Evolutionary conservation across 257 asterid species (phyloP).

Genomic region (Solanum pimpinellifolium): DNA sequence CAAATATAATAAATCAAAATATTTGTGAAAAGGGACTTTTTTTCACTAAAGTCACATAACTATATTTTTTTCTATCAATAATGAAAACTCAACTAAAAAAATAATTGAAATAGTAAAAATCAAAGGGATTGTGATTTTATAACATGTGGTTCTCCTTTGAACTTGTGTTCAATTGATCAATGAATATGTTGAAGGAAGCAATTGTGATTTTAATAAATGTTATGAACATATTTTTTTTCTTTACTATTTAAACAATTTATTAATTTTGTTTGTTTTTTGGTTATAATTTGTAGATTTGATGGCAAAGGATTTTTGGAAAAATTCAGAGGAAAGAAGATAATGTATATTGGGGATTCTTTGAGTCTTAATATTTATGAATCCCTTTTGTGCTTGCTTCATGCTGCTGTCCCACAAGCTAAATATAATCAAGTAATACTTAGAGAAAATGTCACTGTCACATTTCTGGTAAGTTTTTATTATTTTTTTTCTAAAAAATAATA

Average conservation of each 20-base stretch:
- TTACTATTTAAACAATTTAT: neutral
- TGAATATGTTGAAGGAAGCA: neutral
- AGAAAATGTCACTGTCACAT: constrained; percentile 19
- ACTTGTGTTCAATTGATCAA: neutral
- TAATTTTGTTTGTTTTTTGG: neutral
- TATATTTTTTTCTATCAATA: too few relatives aligned
- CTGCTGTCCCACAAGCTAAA: constrained; percentile 11
- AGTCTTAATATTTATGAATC: constrained; percentile 45
- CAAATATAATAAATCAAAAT: neutral
- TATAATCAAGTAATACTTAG: neutral
- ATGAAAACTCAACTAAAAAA: neutral
- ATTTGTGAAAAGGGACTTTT: neutral
- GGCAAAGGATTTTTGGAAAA: constrained; percentile 27
- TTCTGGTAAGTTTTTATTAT: constrained; percentile 15
- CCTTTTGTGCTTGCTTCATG: constrained; percentile 35
- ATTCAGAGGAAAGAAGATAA: constrained; percentile 42
- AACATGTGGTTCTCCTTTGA: neutral
- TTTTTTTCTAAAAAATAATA: too few relatives aligned
- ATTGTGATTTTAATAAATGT: neutral
- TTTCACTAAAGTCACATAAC: neutral
- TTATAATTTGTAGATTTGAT: constrained; percentile 32
- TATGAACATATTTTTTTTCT: neutral
- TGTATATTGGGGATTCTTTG: constrained; percentile 64
- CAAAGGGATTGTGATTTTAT: neutral
- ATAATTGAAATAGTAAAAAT: neutral